Conservation (phyloP, 2,329 filamentous ascomycete genomes). For the Tolypocladium cylindrosporum region DNA sequence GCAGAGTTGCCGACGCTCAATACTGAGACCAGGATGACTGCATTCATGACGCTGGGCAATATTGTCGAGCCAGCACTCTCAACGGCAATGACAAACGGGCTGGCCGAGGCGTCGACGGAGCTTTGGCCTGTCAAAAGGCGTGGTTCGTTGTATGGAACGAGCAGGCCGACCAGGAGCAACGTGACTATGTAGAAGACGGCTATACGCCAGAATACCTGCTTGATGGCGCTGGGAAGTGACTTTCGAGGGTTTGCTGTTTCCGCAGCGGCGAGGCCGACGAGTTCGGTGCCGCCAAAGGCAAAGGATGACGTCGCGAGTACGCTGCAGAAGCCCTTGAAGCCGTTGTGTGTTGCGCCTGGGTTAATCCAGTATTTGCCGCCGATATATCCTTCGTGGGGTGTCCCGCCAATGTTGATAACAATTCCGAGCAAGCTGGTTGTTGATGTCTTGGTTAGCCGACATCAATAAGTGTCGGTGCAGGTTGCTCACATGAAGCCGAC, state of each 20-base stretch:
- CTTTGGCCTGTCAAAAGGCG: conserved; percentile 47
- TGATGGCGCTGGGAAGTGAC: conserved; percentile 75
- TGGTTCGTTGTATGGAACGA: conserved; percentile 64
- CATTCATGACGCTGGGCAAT: conserved; percentile 84
- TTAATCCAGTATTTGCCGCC: conserved; percentile 67
- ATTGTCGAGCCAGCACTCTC: conserved; percentile 71
- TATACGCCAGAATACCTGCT: conserved; percentile 94
- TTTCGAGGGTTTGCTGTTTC: conserved; percentile 71
- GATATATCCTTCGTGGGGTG: conserved; percentile 64
- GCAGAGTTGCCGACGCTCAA: conserved; percentile 86
- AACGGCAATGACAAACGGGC: conserved; percentile 91
- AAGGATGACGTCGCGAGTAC: conserved; percentile 72
- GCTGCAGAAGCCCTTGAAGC: conserved; percentile 71
- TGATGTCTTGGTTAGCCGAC: neutral
- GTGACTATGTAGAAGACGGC: conserved; percentile 82
- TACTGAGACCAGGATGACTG: conserved; percentile 85
- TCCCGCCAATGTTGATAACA: conserved; percentile 75
- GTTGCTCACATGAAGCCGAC: conserved; percentile 70
- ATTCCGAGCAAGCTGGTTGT: conserved; percentile 63
- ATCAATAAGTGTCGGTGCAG: conserved; percentile 14
- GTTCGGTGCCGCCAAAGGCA: conserved; percentile 64
- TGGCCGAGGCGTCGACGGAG: conserved; percentile 61
- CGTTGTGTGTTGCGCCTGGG: conserved; percentile 74
- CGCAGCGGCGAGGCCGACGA: conserved; percentile 67
- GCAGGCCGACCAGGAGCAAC: conserved; percentile 67